Conservation (phyloP, 2,329 filamentous ascomycete species). For the Aulographum hederae region DNA sequence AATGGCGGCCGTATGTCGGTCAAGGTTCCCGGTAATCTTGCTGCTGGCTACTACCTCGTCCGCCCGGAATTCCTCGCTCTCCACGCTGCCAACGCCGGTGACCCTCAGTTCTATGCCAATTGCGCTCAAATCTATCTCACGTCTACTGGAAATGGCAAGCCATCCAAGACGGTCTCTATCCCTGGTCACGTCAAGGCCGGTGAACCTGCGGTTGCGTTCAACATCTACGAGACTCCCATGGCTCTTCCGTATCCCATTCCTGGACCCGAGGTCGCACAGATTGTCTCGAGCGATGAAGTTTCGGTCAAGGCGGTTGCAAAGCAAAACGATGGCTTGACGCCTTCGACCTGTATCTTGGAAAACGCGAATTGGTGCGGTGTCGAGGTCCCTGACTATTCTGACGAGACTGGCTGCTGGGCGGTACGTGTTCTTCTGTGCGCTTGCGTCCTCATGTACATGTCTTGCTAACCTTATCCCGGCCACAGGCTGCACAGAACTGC, state of each 20-base stretch:
- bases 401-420: slow-evolving; percentile 41
- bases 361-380: slow-evolving; percentile 58
- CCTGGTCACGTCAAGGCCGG: slow-evolving; percentile 42
- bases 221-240: slow-evolving; percentile 39
- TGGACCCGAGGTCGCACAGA: slow-evolving; percentile 36
- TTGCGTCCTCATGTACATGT: neutral
- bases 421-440: slow-evolving; percentile 11
- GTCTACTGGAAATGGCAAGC: slow-evolving; percentile 26
- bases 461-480: neutral
- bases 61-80: slow-evolving; percentile 53
- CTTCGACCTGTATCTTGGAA: slow-evolving; percentile 38
- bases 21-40: slow-evolving; percentile 40
- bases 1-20: slow-evolving; percentile 47
- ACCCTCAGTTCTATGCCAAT: slow-evolving; percentile 57
- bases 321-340: slow-evolving; percentile 33
- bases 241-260: slow-evolving; percentile 38
- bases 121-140: slow-evolving; percentile 54
- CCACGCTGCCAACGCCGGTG: slow-evolving; percentile 37
- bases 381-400: slow-evolving; percentile 38
- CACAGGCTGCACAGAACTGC: slow-evolving; percentile 17
- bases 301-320: slow-evolving; percentile 5
- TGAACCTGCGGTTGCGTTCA: slow-evolving; percentile 40
- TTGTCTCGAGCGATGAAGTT: slow-evolving; percentile 14
- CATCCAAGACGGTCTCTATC: slow-evolving; percentile 40
- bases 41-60: slow-evolving; percentile 51